Base-by-base conservation (phyloP, 2,329 filamentous ascomycete species). In the Aspergillus ustus region DNA sequence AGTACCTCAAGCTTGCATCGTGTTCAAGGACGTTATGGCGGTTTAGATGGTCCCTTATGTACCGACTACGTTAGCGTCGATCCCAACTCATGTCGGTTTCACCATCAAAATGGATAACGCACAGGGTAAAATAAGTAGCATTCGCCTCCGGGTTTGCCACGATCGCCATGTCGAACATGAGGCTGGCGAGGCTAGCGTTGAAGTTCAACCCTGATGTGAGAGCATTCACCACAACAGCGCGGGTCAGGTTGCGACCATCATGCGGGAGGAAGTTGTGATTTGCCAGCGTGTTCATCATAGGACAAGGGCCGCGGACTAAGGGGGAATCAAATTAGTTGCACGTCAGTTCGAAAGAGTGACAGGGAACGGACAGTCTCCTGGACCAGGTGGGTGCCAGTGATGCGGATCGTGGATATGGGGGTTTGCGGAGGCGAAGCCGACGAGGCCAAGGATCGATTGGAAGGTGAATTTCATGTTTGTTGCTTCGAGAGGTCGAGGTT, bases 271-370 rank as follows among this genome's bases (percentile, higher is more conserved):
- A 82, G 15, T 78, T 79, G 62, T 84, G 80, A 66, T 84, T 85
- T 4, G 82, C 79, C n/a, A 85, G 71, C 0, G 82, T 78, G 67
- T 85, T 85, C 59, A 84, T 72, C 77, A 83, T 82, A 1, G 83
- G 82, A 60, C 82, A 85, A 25, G 82, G 81, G 0, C 77, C 64
- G 19, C 67, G 66, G 45, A 58, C 67, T 69, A 34, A 19, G 17
- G 2, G 1, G 9, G 15, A 15, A 2, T 2, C 15, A 11, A 4
- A 15, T 40, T 40, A 40, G 34, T 40, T 34, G 31, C 4, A 34
- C 37, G 9, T 22, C 13, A 20, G 7, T 45, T 22, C 15, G 31
- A 31, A 3, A 9, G 11, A 20, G 13, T 31, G 20, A 15, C 6
- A 44, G 46, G 20, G 7, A 7, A 28, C n/a, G 17, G 44, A 57